Percentiles rank a stretch among this genome's conserved stretches.
Evolutionary conservation across 2,329 filamentous ascomycete genomes (phyloP).

Genomic region (Orbilia javanica): DNA sequence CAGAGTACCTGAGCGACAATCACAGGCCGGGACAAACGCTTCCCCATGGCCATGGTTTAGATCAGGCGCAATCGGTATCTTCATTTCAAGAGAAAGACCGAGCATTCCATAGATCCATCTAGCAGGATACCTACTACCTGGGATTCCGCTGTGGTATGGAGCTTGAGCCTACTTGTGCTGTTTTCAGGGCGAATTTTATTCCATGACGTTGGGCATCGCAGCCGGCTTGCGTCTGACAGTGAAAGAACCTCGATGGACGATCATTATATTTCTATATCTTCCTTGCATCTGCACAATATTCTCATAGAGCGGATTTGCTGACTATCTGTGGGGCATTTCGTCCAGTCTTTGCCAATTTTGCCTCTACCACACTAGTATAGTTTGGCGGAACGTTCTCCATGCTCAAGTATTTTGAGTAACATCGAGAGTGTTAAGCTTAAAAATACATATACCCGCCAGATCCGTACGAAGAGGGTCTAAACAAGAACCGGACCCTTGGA

Average conservation of each 20-base stretch:
- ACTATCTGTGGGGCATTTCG: constrained; percentile 41
- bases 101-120: constrained; percentile 39
- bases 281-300: constrained; percentile 11
- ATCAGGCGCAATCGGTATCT: constrained; percentile 27
- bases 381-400: neutral
- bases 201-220: constrained; percentile 57
- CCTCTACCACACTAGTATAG: neutral
- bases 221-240: constrained; percentile 42
- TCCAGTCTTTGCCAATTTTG: constrained; percentile 1
- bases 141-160: constrained; percentile 39
- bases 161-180: constrained; percentile 37
- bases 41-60: constrained; percentile 9
- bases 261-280: neutral
- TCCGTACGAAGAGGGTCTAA: constrained; percentile 46
- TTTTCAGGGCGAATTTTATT: constrained; percentile 52
- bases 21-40: neutral
- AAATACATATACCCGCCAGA: constrained; percentile 55
- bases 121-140: constrained; percentile 3
- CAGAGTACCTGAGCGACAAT: too few species aligned
- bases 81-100: neutral
- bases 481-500: neutral
- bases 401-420: neutral
- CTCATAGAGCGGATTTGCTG: constrained; percentile 42
- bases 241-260: constrained; percentile 30
- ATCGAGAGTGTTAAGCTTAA: constrained; percentile 39